These are phyloP conservation scores for Lentinus tigrinus DNA, from an alignment of 768 basidiomycete species.

Conservation along the genomic window DNA sequence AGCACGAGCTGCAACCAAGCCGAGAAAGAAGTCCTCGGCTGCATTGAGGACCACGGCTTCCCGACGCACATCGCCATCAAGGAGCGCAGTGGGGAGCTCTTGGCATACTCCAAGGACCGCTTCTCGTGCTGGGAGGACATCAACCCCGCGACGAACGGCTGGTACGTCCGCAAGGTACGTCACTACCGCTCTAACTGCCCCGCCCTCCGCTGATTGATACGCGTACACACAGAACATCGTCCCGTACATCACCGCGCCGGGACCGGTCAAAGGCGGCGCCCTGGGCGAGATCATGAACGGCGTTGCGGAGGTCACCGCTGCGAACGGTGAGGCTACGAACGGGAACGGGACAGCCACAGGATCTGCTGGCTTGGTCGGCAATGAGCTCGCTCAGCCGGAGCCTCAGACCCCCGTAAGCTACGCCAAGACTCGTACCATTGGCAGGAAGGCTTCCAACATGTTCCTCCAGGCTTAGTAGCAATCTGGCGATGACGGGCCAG, in stretches of 20 bases:
- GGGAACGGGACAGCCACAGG: neutral
- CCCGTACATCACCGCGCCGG: neutral
- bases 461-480: neutral
- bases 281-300: neutral
- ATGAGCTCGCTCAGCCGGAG: neutral
- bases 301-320: neutral
- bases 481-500: no score
- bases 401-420: neutral
- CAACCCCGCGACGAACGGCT: slow-evolving; percentile 5
- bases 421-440: neutral
- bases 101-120: neutral
- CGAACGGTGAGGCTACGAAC: neutral
- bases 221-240: neutral
- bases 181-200: neutral
- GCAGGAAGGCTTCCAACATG: neutral
- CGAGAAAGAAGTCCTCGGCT: slow-evolving; percentile 1
- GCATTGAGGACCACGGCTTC: neutral
- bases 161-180: slow-evolving; percentile 7
- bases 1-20: slow-evolving; percentile 7
- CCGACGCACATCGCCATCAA: neutral
- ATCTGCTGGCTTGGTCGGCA: neutral
- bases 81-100: neutral
- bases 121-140: slow-evolving; percentile 5
- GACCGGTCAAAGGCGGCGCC: no score
- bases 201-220: neutral